Evolutionary conservation across 1,284 basidiomycete species (phyloP).

Genomic region (Meira nashicola): DNA sequence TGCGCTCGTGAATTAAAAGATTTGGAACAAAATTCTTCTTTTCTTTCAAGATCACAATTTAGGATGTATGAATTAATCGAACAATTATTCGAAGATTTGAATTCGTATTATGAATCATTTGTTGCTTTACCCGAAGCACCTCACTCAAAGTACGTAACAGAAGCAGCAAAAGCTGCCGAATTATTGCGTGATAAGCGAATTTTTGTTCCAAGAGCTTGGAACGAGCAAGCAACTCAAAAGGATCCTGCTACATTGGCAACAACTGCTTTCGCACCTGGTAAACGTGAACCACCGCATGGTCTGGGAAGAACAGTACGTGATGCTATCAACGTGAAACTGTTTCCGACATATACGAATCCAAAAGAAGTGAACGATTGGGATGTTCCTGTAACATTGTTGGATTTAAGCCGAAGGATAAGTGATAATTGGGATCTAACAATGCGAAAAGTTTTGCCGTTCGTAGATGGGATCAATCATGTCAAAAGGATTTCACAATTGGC

Average conservation of each 20-base stretch:
- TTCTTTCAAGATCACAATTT: conserved; percentile 71
- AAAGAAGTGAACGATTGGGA: conserved; percentile 85
- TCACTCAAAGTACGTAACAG: conserved; percentile 23
- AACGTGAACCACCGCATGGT: conserved; percentile 44
- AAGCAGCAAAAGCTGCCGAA: neutral
- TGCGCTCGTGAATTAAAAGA: conserved; percentile 78
- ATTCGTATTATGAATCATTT: conserved; percentile 66
- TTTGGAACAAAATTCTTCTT: conserved; percentile 85
- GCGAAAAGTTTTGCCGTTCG: conserved; percentile 68
- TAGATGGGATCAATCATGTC: conserved; percentile 87
- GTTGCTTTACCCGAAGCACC: conserved; percentile 47
- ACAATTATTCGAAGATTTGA: conserved; percentile 93
- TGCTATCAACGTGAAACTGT: conserved; percentile 68
- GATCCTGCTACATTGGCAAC: conserved; percentile 20
- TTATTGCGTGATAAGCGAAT: neutral
- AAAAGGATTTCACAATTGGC: conserved; percentile 84
- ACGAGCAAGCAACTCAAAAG: neutral
- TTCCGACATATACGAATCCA: conserved; percentile 93
- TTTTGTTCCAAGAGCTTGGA: neutral
- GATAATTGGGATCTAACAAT: conserved; percentile 96
- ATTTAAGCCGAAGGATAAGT: conserved; percentile 72
- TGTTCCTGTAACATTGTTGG: conserved; percentile 84
- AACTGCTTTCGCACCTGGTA: conserved; percentile 21
- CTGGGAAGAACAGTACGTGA: conserved; percentile 49
- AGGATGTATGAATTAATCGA: conserved; percentile 83